Evolutionary conservation across 1,139 yeast genomes (phyloP).

Genomic region (Protomyces arabidopsidicola): DNA sequence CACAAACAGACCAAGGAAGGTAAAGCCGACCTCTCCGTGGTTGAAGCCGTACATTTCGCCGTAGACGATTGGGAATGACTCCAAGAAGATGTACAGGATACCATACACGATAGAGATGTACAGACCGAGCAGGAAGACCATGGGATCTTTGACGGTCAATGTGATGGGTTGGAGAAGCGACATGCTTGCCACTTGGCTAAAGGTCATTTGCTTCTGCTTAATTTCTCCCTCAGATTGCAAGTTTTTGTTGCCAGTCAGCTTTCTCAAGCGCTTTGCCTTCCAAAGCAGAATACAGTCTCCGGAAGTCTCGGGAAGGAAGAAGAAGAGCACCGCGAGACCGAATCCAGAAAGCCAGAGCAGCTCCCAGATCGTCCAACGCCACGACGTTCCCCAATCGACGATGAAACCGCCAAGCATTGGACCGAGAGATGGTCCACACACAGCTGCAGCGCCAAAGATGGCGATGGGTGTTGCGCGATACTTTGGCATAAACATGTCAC

Average conservation of each 20-base stretch:
- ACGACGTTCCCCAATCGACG: conserved; percentile 54
- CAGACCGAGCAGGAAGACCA: conserved; percentile 34
- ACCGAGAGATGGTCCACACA: conserved; percentile 69
- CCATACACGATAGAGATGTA: conserved; percentile 55
- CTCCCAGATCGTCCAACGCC: conserved; percentile 60
- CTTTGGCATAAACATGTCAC: conserved; percentile 68
- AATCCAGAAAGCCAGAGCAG: conserved; percentile 45
- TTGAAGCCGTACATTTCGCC: conserved; percentile 65
- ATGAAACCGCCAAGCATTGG: conserved; percentile 76
- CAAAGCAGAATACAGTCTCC: conserved; percentile 75
- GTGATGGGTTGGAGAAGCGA: conserved; percentile 53
- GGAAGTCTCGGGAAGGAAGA: conserved; percentile 72
- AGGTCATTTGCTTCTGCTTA: conserved; percentile 36
- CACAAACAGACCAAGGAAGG: conserved; percentile 69
- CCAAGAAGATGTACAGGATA: conserved; percentile 65
- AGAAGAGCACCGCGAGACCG: conserved; percentile 59
- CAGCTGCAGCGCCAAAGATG: conserved; percentile 50
- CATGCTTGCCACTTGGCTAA: conserved; percentile 8
- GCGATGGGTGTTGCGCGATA: conserved; percentile 51
- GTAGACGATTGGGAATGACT: conserved; percentile 63
- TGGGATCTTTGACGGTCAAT: conserved; percentile 52
- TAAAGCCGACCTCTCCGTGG: conserved; percentile 66
- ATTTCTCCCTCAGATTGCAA: conserved; percentile 54
- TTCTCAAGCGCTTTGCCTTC: conserved; percentile 56
- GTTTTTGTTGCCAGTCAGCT: conserved; percentile 38